Conservation (phyloP, 202 grass and related monocot genomes). For the Sporobolus alterniflorus region DNA sequence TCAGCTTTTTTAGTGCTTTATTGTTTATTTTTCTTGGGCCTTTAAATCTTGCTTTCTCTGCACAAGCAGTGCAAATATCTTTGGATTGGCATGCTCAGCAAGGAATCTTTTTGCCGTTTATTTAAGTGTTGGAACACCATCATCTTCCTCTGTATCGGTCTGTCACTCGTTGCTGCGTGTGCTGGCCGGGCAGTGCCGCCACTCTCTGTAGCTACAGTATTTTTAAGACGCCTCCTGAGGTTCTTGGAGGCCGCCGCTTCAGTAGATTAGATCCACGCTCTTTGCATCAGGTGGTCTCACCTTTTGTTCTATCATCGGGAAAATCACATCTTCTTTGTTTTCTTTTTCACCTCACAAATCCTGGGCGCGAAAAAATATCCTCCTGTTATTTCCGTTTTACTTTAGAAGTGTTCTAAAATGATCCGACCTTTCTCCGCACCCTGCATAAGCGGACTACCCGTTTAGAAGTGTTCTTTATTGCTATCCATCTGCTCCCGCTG, state of each 20-base stretch:
- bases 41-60: conserved; percentile 11
- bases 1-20: not conserved
- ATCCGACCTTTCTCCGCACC: too few relatives aligned
- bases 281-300: not conserved
- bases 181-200: not conserved
- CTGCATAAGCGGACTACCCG: too few relatives aligned
- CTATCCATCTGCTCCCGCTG: conserved; percentile 22
- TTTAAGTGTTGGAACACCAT: conserved; percentile 10
- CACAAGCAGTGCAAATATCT: not conserved
- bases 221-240: not conserved
- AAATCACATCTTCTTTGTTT: not conserved
- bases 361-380: too few relatives aligned
- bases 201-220: not conserved
- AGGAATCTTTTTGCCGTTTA: conserved; percentile 36
- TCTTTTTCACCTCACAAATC: conserved; percentile 33
- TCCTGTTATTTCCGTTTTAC: too few relatives aligned
- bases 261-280: conserved; percentile 34
- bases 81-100: conserved; percentile 20
- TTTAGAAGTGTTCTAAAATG: too few relatives aligned
- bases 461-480: conserved; percentile 39
- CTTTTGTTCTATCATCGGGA: conserved; percentile 4
- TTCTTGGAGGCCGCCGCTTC: conserved; percentile 19
- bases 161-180: not conserved
- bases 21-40: not conserved
- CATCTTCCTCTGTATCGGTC: not conserved